phyloP scores from a whole-genome alignment of 1,284 basidiomycete species.

The Leccinum subspadiceum region DNA sequence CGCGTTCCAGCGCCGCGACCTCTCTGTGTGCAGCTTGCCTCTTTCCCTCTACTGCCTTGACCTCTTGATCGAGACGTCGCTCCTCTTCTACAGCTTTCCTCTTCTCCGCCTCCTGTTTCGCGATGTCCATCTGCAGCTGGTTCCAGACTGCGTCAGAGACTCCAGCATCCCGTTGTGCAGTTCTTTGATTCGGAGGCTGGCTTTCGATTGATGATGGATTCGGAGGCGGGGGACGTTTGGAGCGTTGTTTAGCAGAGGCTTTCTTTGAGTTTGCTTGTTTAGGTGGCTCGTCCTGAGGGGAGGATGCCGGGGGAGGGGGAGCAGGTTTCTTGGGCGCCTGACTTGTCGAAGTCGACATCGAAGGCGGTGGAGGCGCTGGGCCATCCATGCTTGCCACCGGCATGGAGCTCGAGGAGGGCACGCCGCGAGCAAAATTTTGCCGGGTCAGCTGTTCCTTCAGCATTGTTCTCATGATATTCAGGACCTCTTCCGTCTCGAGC shows the following conservation, averaged over 20 bases:
- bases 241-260: background rate
- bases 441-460: slow-evolving; percentile 24
- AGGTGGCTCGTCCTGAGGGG: slow-evolving; percentile 1
- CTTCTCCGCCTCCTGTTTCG: slow-evolving; percentile 26
- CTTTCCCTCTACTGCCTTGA: slow-evolving; percentile 15
- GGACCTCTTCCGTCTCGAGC: slow-evolving; percentile 19
- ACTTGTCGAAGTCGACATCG: slow-evolving; percentile 27
- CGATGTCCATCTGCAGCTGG: slow-evolving; percentile 42
- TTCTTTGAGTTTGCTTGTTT: background rate
- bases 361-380: slow-evolving; percentile 20
- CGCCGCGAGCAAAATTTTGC: slow-evolving; percentile 5
- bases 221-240: slow-evolving; percentile 6
- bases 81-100: slow-evolving; percentile 28
- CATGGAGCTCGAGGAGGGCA: slow-evolving; percentile 1
- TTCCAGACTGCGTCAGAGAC: slow-evolving; percentile 48
- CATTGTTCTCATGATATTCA: slow-evolving; percentile 19
- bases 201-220: background rate
- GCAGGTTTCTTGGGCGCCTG: slow-evolving; percentile 13
- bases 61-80: slow-evolving; percentile 22
- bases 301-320: slow-evolving; percentile 6
- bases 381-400: slow-evolving; percentile 26
- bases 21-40: slow-evolving; percentile 3
- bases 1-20: slow-evolving; percentile 9
- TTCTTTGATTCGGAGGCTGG: background rate
- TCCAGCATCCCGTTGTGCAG: slow-evolving; percentile 40